Conservation (phyloP, 2,329 filamentous ascomycete genomes). For the Talaromyces sp. region DNA sequence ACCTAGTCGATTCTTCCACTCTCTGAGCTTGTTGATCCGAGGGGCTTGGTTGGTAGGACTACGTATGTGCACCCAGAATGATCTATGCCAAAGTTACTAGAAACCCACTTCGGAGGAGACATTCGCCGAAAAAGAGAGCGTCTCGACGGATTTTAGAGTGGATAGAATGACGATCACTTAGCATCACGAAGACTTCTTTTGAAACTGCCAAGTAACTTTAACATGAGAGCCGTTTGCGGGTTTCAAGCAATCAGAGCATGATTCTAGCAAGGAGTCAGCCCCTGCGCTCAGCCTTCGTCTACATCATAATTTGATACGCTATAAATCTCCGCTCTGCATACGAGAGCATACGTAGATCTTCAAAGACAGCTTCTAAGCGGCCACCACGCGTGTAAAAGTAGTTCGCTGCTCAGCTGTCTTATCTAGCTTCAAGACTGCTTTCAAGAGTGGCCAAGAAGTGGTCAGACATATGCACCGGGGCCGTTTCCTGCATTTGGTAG, state of each 20-base stretch:
- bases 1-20: background rate
- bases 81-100: background rate
- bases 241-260: background rate
- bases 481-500: background rate
- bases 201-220: background rate
- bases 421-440: background rate
- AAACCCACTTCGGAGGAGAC: background rate
- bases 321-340: background rate
- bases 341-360: background rate
- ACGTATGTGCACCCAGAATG: background rate
- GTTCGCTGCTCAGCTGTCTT: background rate
- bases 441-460: background rate
- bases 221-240: background rate
- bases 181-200: background rate
- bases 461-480: background rate
- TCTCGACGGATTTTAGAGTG: background rate
- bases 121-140: background rate
- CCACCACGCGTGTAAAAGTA: background rate
- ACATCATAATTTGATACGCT: background rate
- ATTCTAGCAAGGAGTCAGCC: background rate
- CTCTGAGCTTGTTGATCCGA: background rate
- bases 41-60: background rate
- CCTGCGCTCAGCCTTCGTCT: background rate
- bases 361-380: background rate
- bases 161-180: background rate